phyloP scores from a whole-genome alignment of 2,329 filamentous ascomycete species.

The Fusarium falciforme region DNA sequence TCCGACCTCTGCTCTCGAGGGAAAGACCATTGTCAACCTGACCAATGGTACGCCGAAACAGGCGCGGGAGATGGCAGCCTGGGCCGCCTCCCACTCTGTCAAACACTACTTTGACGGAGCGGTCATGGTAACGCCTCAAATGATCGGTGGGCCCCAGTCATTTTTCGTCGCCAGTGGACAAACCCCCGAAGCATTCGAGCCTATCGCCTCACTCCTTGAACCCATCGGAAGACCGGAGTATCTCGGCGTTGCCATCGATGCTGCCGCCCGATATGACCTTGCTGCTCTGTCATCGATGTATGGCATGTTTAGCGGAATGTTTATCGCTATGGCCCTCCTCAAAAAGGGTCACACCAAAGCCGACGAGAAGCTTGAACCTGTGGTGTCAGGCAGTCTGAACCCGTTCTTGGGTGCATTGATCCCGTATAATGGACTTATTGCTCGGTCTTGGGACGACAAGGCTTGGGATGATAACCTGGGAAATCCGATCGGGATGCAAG shows the following conservation, averaged over 20 bases:
- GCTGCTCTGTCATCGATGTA: slow-evolving; percentile 9
- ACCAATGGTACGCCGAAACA: neutral
- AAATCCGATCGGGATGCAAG: neutral
- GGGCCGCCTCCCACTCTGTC: neutral
- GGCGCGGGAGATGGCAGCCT: neutral
- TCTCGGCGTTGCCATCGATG: neutral
- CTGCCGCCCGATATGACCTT: slow-evolving; percentile 7
- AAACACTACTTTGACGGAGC: neutral
- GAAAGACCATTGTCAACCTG: neutral
- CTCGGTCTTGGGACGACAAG: neutral
- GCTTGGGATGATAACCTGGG: neutral
- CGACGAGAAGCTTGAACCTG: neutral
- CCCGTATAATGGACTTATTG: neutral
- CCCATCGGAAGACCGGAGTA: neutral
- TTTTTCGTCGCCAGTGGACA: neutral
- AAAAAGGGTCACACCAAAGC: neutral
- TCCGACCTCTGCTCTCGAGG: neutral
- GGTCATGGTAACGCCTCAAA: neutral
- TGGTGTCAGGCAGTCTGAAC: neutral
- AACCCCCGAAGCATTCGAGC: neutral
- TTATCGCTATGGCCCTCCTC: neutral
- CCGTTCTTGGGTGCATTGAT: neutral
- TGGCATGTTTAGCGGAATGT: slow-evolving; percentile 7
- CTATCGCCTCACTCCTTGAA: neutral
- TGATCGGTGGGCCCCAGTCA: neutral